Conservation (phyloP, 1,284 basidiomycete genomes). For the Apiotrichum gracile region DNA sequence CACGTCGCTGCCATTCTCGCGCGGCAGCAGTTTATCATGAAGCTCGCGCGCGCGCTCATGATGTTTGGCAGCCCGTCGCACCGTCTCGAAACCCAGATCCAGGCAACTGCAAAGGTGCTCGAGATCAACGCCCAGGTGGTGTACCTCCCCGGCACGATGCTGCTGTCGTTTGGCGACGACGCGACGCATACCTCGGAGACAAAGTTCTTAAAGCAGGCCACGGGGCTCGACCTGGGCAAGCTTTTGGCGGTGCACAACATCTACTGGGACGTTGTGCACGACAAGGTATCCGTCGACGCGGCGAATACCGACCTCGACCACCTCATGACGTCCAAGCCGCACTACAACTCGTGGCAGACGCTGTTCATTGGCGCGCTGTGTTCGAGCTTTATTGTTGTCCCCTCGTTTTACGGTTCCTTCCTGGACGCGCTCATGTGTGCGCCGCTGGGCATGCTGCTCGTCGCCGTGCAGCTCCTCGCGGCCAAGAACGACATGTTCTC, state of each 20-base stretch:
- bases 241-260: slow-evolving; percentile 67
- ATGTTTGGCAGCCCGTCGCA: slow-evolving; percentile 93
- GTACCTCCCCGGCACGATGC: slow-evolving; percentile 77
- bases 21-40: slow-evolving; percentile 83
- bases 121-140: slow-evolving; percentile 78
- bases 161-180: slow-evolving; percentile 77
- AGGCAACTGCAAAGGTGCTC: slow-evolving; percentile 75
- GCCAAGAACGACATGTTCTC: slow-evolving; percentile 75
- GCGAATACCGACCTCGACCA: slow-evolving; percentile 67
- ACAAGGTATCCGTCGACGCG: slow-evolving; percentile 72
- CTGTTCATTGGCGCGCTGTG: slow-evolving; percentile 75
- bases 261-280: slow-evolving; percentile 86
- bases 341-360: slow-evolving; percentile 62
- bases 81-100: slow-evolving; percentile 78
- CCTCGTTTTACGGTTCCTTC: slow-evolving; percentile 51
- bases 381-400: slow-evolving; percentile 65
- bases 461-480: slow-evolving; percentile 65
- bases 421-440: slow-evolving; percentile 70
- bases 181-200: slow-evolving; percentile 79
- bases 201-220: slow-evolving; percentile 73
- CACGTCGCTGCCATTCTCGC: slow-evolving; percentile 81
- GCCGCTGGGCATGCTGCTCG: slow-evolving; percentile 73
- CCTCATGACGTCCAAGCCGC: slow-evolving; percentile 61
- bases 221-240: slow-evolving; percentile 69
- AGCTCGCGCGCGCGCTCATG: slow-evolving; percentile 83